Base-by-base conservation (phyloP, 169 alveolate genomes). In the Eimeria necatrix region DNA sequence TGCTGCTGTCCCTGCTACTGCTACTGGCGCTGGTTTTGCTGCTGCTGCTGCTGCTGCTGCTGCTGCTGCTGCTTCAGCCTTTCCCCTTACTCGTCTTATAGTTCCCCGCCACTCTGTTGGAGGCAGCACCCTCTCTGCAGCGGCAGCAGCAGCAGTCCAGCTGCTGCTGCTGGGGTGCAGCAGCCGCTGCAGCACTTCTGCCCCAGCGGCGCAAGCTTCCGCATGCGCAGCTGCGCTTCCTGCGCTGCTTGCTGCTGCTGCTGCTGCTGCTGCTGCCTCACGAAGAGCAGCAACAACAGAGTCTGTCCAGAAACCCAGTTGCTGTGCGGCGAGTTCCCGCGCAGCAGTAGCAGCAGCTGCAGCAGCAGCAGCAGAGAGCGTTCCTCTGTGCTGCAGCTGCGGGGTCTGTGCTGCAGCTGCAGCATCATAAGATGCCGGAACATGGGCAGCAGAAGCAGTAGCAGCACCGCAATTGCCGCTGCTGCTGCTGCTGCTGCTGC, bases 191-290 rank as follows among this genome's bases (percentile, higher is more conserved):
- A 46, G 61, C 87, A 76, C 87, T 26, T 56, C 18, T 41, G 61
- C 87, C 56, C 87, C 87, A 10, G 87, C 87, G 46, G 46, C 64
- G 61, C 87, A 76, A 12, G 87, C 87, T 9, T 20, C 61, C 26
- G 46, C n/a, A 76, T 14, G 26, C 14, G 87, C 87, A 6, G 87
- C 87, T 46, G 41, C 24, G 0, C 61, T 6, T 68, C 41, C 32
- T 68, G 78, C 6, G n/a, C 46, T 68, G 41, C 46, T 24, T 14
- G 78, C 78, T 0, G 46, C 78, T 46, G 87, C 83, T 76, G 87
- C 87, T 76, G 87, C 87, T 46, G 61, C 87, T 46, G 4, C 64
- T 46, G 32, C n/a, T 68, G 78, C 78, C 0, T 16, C n/a, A 16
- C 78, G n/a, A n/a, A 68, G 78, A 10, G 78, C 59, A 20, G 61